Evolutionary conservation across 140 eudicot genomes (phyloP).

Genomic region (Erigeron philadelphicus): DNA sequence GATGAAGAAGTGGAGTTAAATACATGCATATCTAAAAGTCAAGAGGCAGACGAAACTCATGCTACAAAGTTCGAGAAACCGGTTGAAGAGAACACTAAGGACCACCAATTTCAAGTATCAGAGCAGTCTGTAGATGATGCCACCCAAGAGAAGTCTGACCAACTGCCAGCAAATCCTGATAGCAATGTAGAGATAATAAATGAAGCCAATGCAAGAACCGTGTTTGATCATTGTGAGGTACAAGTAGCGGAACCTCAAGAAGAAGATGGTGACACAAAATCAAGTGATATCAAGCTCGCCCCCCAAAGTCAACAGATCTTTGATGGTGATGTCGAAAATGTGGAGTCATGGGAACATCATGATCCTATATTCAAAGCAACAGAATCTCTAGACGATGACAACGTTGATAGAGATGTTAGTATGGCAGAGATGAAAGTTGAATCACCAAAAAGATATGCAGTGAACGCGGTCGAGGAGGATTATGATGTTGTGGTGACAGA

Average conservation of each 20-base stretch:
- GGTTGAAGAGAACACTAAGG: not conserved
- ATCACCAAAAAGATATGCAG: not conserved
- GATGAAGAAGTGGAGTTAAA: not conserved
- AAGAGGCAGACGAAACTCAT: not conserved
- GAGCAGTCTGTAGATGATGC: not conserved
- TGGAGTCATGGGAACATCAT: not conserved
- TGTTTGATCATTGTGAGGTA: not conserved
- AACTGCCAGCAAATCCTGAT: not conserved
- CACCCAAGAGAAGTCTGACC: conserved; percentile 11
- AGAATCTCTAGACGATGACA: not conserved
- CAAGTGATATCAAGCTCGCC: not conserved
- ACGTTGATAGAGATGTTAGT: not conserved
- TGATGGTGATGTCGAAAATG: not conserved
- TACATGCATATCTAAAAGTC: not conserved
- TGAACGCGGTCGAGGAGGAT: not conserved
- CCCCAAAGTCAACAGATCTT: not conserved
- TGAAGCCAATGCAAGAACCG: not conserved
- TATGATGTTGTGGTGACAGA: not conserved
- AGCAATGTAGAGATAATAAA: not conserved
- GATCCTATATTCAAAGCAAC: not conserved
- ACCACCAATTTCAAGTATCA: not conserved
- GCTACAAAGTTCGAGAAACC: not conserved
- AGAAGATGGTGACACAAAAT: not conserved
- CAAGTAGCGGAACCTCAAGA: not conserved
- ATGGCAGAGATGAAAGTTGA: not conserved